These are phyloP conservation scores for Scutellaria minor DNA, from an alignment of 257 asterid genomes.

Conservation along the genomic window DNA sequence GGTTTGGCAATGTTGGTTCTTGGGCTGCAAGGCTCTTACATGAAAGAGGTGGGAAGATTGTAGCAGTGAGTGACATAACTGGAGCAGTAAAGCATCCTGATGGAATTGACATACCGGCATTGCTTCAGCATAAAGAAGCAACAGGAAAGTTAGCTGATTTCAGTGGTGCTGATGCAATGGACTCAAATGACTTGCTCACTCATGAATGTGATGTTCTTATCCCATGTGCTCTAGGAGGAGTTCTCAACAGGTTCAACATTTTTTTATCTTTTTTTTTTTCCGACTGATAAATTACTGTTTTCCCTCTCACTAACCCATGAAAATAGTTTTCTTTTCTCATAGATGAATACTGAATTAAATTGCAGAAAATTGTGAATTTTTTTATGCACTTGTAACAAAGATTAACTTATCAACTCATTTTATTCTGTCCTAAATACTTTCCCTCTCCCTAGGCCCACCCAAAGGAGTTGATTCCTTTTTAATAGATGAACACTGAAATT, in stretches of 20 bases:
- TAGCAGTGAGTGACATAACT: conserved; percentile 87
- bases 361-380: not conserved
- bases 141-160: conserved; percentile 65
- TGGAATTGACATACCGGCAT: conserved; percentile 71
- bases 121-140: conserved; percentile 63
- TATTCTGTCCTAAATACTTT: no score
- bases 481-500: conserved; percentile 4
- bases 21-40: conserved; percentile 89
- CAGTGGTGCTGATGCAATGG: conserved; percentile 69
- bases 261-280: not conserved
- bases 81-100: conserved; percentile 72
- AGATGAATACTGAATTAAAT: not conserved
- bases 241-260: conserved; percentile 64
- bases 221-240: conserved; percentile 98
- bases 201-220: conserved; percentile 89
- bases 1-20: conserved; percentile 91
- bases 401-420: no score
- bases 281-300: not conserved
- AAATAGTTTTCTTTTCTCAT: not conserved
- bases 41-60: conserved; percentile 84
- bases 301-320: not conserved
- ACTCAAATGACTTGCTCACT: conserved; percentile 65
- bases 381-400: no score
- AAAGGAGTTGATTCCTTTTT: not conserved
- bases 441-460: not conserved